phyloP scores from a whole-genome alignment of 331 rosid genomes.

The Rhamnella rubrinervis region DNA sequence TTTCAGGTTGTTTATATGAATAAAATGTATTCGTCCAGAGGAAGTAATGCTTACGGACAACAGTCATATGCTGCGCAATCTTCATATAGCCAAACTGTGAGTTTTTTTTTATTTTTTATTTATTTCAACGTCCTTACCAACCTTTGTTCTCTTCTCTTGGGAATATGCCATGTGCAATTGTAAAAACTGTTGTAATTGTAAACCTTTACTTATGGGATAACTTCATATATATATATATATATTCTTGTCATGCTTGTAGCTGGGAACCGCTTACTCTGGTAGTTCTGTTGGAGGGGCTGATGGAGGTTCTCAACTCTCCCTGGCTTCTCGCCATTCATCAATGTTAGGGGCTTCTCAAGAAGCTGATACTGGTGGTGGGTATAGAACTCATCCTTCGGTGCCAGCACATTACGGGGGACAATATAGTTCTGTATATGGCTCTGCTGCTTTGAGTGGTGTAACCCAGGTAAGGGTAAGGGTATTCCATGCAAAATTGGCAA shows the following conservation, averaged over 20 bases:
- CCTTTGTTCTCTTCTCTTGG: no score
- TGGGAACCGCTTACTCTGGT: constrained; percentile 71
- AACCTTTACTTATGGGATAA: background rate
- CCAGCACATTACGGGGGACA: constrained; percentile 86
- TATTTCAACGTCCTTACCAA: no score
- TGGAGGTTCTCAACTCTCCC: constrained; percentile 58
- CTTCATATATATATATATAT: background rate
- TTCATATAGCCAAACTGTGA: constrained; percentile 74
- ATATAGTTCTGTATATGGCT: constrained; percentile 83
- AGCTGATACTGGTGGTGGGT: constrained; percentile 59
- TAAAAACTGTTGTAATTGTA: background rate
- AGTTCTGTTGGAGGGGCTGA: constrained; percentile 79
- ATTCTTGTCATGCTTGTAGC: constrained; percentile 36
- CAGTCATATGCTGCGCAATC: constrained; percentile 84
- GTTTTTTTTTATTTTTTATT: background rate
- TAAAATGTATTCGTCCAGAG: constrained; percentile 85
- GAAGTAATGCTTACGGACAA: constrained; percentile 76
- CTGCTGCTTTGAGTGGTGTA: constrained; percentile 64
- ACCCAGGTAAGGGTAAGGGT: constrained; percentile 49
- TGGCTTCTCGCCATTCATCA: constrained; percentile 74
- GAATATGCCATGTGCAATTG: no score
- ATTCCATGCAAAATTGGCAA: background rate
- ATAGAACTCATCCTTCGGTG: constrained; percentile 64
- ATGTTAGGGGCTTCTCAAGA: constrained; percentile 76
- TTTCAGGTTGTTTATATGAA: constrained; percentile 23